These are phyloP conservation scores for Coemansia pectinata DNA, from an alignment of 192 early-diverging fungal species.

Conservation along the genomic window DNA sequence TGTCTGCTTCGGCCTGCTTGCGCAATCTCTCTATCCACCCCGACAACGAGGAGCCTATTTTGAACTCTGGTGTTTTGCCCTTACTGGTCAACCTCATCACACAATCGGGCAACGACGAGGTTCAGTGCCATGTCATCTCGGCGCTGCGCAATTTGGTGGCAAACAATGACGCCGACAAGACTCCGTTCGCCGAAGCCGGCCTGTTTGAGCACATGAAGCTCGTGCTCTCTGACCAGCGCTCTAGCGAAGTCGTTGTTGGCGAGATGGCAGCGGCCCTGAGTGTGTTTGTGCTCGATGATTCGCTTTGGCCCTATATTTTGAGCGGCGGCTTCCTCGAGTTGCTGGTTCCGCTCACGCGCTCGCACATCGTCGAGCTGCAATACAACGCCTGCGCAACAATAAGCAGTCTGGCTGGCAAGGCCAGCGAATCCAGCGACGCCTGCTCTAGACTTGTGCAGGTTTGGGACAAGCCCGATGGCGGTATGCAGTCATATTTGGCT, in stretches of 20 bases:
- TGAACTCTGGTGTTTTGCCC: conserved; percentile 75
- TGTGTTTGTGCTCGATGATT: conserved; percentile 76
- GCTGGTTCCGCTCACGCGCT: conserved; percentile 63
- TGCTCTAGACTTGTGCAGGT: conserved; percentile 63
- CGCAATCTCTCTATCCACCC: conserved; percentile 90
- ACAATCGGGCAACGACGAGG: conserved; percentile 70
- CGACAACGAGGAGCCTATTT: conserved; percentile 80
- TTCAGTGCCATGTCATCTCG: conserved; percentile 84
- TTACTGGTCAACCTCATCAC: conserved; percentile 40
- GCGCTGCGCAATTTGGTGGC: conserved; percentile 83
- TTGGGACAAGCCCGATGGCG: conserved; percentile 67
- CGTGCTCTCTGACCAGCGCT: conserved; percentile 24
- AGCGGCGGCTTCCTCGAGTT: conserved; percentile 65
- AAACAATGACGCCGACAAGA: conserved; percentile 72
- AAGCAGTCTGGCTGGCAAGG: conserved; percentile 64
- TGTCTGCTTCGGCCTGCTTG: conserved; percentile 84
- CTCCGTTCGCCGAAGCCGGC: conserved; percentile 71
- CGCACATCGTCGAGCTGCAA: conserved; percentile 61
- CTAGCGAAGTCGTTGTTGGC: conserved; percentile 59
- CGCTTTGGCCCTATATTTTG: conserved; percentile 67
- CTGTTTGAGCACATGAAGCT: conserved; percentile 68
- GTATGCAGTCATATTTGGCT: conserved; percentile 69
- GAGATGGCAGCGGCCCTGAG: conserved; percentile 87
- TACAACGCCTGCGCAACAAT: conserved; percentile 79
- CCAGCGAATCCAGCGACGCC: conserved; percentile 54